These are phyloP conservation scores for Penicillium brevicompactum DNA, from an alignment of 2,329 filamentous ascomycete genomes.

Conservation along the genomic window DNA sequence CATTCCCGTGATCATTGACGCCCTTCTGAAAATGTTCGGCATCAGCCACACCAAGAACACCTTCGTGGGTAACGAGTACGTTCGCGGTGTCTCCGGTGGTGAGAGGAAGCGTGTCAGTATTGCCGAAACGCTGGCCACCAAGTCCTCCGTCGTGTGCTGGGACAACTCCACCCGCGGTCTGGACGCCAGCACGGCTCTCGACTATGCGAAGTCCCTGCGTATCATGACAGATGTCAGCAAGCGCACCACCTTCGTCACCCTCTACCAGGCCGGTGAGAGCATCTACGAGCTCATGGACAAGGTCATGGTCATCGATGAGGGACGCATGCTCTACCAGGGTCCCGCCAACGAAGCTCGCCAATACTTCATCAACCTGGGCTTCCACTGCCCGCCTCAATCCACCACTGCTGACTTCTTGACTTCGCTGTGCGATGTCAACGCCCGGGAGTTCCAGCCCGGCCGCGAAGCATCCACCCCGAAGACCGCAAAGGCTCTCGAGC, in stretches of 20 bases:
- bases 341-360: constrained; percentile 61
- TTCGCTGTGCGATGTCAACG: constrained; percentile 71
- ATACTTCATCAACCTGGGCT: constrained; percentile 69
- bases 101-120: constrained; percentile 81
- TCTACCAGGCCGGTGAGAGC: constrained; percentile 71
- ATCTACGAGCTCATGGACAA: constrained; percentile 79
- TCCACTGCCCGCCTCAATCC: constrained; percentile 57
- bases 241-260: constrained; percentile 68
- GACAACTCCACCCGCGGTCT: constrained; percentile 81
- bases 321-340: constrained; percentile 69
- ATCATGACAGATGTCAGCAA: constrained; percentile 77
- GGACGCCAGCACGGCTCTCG: constrained; percentile 75
- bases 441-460: constrained; percentile 67
- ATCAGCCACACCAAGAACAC: constrained; percentile 76
- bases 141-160: constrained; percentile 74
- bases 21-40: constrained; percentile 75
- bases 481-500: constrained; percentile 68
- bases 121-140: constrained; percentile 73
- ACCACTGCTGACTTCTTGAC: constrained; percentile 80
- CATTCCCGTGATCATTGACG: constrained; percentile 69
- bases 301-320: constrained; percentile 74
- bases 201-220: constrained; percentile 70
- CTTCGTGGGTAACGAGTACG: constrained; percentile 71
- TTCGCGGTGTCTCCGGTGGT: constrained; percentile 75
- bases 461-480: constrained; percentile 69